phyloP scores from a whole-genome alignment of 179 eudicot genomes.

The Monotropa hypopitys region DNA sequence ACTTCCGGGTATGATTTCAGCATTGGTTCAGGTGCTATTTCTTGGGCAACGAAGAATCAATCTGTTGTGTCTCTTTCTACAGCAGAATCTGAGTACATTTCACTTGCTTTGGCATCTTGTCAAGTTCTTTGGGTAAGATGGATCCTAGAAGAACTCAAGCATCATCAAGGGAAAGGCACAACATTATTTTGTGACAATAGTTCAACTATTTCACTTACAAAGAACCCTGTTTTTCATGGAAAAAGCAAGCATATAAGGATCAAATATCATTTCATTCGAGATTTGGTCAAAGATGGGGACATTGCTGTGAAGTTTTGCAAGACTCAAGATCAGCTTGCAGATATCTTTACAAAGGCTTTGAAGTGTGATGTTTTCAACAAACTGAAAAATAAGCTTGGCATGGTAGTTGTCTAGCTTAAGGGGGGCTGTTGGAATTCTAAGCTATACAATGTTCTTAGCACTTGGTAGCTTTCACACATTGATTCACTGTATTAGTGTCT shows the following conservation, averaged over 20 bases:
- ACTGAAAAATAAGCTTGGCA: neutral
- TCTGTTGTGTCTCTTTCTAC: slow-evolving; percentile 1
- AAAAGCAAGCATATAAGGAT: slow-evolving; percentile 3
- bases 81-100: neutral
- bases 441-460: neutral
- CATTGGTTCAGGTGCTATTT: neutral
- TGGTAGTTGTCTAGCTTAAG: neutral
- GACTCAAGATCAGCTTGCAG: neutral
- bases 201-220: neutral
- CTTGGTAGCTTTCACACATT: neutral
- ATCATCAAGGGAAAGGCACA: neutral
- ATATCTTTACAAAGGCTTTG: neutral
- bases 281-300: neutral
- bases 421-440: slow-evolving; percentile 2
- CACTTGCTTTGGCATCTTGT: neutral
- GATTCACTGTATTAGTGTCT: neutral
- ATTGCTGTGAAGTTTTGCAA: neutral
- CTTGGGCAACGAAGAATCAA: slow-evolving; percentile 7
- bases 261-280: neutral
- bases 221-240: neutral
- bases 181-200: slow-evolving; percentile 3
- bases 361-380: neutral
- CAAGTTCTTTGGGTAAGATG: neutral
- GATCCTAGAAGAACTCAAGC: neutral
- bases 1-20: neutral